A percentile compares a stretch with the other conserved stretches of the same genome.
phyloP scores from a whole-genome alignment of 2,329 filamentous ascomycete species.

The Orbilia blumenaviensis region DNA sequence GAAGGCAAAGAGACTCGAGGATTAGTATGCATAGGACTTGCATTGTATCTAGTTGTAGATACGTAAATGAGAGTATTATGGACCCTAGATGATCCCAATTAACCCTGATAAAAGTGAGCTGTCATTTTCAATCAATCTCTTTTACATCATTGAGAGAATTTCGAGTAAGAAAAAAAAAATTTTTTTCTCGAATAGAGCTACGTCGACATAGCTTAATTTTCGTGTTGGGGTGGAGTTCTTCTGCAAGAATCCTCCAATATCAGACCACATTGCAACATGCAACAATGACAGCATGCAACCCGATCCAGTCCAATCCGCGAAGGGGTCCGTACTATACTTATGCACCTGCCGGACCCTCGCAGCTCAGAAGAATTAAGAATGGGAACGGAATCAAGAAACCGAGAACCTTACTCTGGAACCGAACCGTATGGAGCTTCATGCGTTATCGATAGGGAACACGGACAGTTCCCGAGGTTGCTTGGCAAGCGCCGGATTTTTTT shows the following conservation, averaged over 20 bases:
- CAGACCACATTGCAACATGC: slow-evolving; percentile 21
- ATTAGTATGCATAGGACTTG: background rate
- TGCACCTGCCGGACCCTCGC: slow-evolving; percentile 5
- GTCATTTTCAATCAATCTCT: background rate
- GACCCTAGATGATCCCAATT: slow-evolving; percentile 6
- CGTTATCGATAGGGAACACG: slow-evolving; percentile 40
- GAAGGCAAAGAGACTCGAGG: background rate
- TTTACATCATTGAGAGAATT: background rate
- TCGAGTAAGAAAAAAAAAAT: too few relatives aligned
- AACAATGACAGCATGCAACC: slow-evolving; percentile 14
- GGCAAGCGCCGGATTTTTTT: slow-evolving; percentile 1
- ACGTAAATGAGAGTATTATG: slow-evolving; percentile 8
- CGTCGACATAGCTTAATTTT: background rate
- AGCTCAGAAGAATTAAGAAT: background rate
- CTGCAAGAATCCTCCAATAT: background rate
- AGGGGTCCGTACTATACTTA: background rate
- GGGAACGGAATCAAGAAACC: slow-evolving; percentile 11
- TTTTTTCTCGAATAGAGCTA: background rate
- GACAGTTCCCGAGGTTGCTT: slow-evolving; percentile 10
- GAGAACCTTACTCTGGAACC: slow-evolving; percentile 13
- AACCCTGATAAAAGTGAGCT: slow-evolving; percentile 1
- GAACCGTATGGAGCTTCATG: slow-evolving; percentile 24
- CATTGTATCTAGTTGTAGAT: background rate
- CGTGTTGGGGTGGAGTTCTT: slow-evolving; percentile 5
- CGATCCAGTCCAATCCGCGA: background rate